Evolutionary conservation across 352 stramenopile genomes (phyloP).

Genomic region (Globisporangium heterothallicum): DNA sequence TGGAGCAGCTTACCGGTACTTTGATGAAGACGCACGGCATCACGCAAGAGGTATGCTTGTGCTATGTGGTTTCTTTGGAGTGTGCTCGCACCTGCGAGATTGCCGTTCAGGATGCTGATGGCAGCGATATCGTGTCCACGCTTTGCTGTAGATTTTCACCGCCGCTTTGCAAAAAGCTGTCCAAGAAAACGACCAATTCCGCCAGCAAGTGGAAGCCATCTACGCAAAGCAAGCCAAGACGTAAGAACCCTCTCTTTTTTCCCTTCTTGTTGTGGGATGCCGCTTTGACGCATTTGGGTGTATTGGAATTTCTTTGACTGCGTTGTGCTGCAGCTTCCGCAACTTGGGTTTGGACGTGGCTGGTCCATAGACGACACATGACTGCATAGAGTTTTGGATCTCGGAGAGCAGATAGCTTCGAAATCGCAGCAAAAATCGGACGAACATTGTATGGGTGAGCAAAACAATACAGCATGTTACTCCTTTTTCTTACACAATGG

Average conservation of each 20-base stretch:
- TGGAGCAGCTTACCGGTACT: constrained; percentile 60
- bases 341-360: constrained; percentile 62
- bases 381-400: constrained; percentile 17
- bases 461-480: not conserved
- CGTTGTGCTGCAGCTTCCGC: constrained; percentile 40
- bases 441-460: not conserved
- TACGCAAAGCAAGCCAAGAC: constrained; percentile 62
- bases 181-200: constrained; percentile 55
- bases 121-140: not conserved
- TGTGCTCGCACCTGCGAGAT: not conserved
- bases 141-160: constrained; percentile 44
- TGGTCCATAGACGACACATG: constrained; percentile 24
- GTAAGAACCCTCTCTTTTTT: constrained; percentile 30
- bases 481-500: too few species aligned
- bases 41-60: constrained; percentile 43
- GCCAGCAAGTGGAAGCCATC: constrained; percentile 60
- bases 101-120: not conserved
- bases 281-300: too few species aligned
- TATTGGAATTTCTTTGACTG: not conserved
- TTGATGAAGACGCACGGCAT: constrained; percentile 63
- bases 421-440: constrained; percentile 1
- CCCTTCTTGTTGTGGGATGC: not conserved
- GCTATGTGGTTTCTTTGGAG: not conserved
- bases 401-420: too few species aligned
- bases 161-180: constrained; percentile 66